Conservation (phyloP, 495 filamentous ascomycete species). For the Astrothelium subdiscretum region DNA sequence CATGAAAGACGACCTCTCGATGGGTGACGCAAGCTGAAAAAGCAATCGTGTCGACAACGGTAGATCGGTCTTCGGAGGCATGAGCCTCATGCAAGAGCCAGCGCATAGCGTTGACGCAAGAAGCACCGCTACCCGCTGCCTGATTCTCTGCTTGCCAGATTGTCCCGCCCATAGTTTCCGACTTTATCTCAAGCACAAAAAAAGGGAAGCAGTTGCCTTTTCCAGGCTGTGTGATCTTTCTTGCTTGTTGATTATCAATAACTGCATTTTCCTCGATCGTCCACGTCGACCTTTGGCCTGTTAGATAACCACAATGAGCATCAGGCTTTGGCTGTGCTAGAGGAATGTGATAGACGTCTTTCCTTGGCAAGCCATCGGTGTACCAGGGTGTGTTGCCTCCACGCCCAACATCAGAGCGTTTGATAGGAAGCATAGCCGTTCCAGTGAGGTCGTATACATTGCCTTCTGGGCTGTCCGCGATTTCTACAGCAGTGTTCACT, state of each 20-base stretch:
- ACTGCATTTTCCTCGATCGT: neutral
- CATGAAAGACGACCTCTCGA: neutral
- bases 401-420: neutral
- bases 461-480: neutral
- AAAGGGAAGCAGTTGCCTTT: neutral
- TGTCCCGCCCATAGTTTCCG: neutral
- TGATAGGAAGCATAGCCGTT: neutral
- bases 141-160: neutral
- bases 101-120: neutral
- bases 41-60: neutral
- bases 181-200: neutral
- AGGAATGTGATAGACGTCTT: neutral
- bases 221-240: neutral
- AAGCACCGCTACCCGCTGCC: neutral
- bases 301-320: neutral
- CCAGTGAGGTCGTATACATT: neutral
- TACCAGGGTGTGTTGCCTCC: too few relatives aligned
- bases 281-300: neutral
- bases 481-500: neutral
- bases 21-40: neutral
- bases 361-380: too few relatives aligned
- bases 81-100: neutral
- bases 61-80: neutral
- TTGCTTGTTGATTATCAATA: neutral
- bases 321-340: neutral